Conservation (phyloP, 495 filamentous ascomycete genomes). For the Pseudomonodictys pantanalensis region DNA sequence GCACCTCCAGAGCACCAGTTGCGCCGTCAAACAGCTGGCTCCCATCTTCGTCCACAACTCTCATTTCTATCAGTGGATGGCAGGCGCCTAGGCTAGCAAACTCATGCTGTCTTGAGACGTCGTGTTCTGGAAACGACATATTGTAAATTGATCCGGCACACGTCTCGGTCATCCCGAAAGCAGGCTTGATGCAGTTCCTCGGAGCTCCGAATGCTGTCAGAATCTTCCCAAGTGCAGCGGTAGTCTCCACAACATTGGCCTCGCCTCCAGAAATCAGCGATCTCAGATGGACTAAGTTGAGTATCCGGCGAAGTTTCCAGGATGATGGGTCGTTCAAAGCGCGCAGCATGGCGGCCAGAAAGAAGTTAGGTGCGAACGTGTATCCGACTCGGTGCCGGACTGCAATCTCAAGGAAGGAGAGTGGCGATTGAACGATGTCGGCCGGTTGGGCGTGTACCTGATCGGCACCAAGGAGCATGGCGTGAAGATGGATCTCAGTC, state of each 20-base stretch:
- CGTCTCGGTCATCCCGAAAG: constrained; percentile 59
- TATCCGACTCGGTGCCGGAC: constrained; percentile 45
- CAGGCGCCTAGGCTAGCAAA: not conserved
- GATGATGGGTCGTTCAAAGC: not conserved
- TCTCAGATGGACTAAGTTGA: not conserved
- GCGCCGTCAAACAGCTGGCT: not conserved
- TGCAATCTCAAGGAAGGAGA: constrained; percentile 45
- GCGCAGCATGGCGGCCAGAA: constrained; percentile 42
- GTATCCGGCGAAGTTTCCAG: not conserved
- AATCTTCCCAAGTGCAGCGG: not conserved
- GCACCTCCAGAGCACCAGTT: constrained; percentile 2
- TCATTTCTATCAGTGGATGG: not conserved
- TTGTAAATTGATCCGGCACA: constrained; percentile 51
- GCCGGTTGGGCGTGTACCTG: constrained; percentile 50
- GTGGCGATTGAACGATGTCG: constrained; percentile 46
- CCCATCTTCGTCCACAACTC: constrained; percentile 16
- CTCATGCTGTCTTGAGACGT: not conserved
- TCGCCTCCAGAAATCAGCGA: not conserved
- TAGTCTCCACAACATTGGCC: not conserved
- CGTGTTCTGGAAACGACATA: not conserved
- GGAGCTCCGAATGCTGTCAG: constrained; percentile 35
- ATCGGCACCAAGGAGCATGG: constrained; percentile 41
- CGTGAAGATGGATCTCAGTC: constrained; percentile 51
- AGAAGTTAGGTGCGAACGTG: constrained; percentile 59
- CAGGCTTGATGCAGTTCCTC: constrained; percentile 44